Percentiles rank a stretch among this genome's conserved stretches.
Evolutionary conservation across 2,329 filamentous ascomycete genomes (phyloP).

Genomic region (Fusarium annulatum): DNA sequence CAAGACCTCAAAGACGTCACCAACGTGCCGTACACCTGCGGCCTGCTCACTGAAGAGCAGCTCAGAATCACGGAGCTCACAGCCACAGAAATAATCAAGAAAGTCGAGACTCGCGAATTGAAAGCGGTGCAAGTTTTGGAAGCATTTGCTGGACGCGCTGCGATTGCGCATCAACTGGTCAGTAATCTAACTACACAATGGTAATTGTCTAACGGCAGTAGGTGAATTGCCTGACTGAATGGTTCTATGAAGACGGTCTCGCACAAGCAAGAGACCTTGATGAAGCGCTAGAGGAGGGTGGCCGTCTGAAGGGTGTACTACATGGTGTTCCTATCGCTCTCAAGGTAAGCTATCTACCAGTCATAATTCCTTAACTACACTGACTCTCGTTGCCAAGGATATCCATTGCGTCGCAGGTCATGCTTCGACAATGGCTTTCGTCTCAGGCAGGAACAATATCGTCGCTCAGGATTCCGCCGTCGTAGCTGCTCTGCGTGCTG

Average conservation of each 20-base stretch:
- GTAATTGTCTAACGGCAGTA: neutral
- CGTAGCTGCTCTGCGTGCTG: neutral
- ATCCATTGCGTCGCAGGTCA: neutral
- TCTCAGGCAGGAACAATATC: neutral
- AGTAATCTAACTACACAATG: rapidly evolving
- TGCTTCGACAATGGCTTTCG: neutral
- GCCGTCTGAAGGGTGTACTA: neutral
- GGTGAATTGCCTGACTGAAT: neutral
- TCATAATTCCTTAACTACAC: neutral
- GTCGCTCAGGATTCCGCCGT: neutral
- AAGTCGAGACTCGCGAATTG: neutral
- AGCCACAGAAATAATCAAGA: neutral
- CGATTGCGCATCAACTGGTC: neutral
- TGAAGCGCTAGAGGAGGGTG: neutral
- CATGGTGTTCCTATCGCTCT: neutral
- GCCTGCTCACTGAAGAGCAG: neutral
- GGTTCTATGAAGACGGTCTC: neutral
- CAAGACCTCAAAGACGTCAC: neutral
- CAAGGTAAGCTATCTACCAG: neutral
- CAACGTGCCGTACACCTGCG: neutral
- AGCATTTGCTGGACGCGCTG: neutral
- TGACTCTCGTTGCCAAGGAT: neutral
- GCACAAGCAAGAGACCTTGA: neutral
- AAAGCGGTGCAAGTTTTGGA: neutral
- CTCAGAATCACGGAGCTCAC: neutral